Percentiles rank a stretch among this genome's conserved stretches.
phyloP scores from a whole-genome alignment of 2,329 filamentous ascomycete genomes.

The Neonectria ditissima region DNA sequence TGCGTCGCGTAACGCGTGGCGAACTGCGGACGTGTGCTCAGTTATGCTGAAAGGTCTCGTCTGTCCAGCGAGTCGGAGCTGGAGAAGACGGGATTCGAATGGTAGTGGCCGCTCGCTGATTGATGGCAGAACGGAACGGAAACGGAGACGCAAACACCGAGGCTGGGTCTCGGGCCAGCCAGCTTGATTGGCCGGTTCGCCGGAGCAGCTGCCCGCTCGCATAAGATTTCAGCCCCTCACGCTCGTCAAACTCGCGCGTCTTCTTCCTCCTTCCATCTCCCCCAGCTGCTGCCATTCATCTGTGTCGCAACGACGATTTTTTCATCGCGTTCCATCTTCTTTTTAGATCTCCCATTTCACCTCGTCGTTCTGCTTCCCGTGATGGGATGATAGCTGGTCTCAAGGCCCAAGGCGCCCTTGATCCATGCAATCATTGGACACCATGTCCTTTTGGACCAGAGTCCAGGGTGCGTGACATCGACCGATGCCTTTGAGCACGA shows the following conservation, averaged over 20 bases:
- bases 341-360: not conserved
- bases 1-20: not conserved
- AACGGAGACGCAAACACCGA: not conserved
- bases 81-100: not conserved
- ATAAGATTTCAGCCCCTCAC: conserved; percentile 14
- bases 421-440: not conserved
- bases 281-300: not conserved
- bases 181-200: conserved; percentile 3
- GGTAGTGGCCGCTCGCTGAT: not conserved
- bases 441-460: not conserved
- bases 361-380: not conserved
- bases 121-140: not conserved
- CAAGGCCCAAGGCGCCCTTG: not conserved
- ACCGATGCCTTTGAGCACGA: not conserved
- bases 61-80: not conserved
- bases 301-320: not conserved
- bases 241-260: not conserved
- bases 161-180: not conserved
- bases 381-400: not conserved
- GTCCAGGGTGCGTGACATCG: not conserved
- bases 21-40: too few species aligned
- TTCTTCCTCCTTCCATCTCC: conserved; percentile 2
- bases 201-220: not conserved
- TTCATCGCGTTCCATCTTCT: not conserved
- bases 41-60: not conserved